Evolutionary conservation across 139 green algal genomes (phyloP), one percentile per base, ranked within the genome.

Genomic region (Protoeuglena noctilucae): DNA sequence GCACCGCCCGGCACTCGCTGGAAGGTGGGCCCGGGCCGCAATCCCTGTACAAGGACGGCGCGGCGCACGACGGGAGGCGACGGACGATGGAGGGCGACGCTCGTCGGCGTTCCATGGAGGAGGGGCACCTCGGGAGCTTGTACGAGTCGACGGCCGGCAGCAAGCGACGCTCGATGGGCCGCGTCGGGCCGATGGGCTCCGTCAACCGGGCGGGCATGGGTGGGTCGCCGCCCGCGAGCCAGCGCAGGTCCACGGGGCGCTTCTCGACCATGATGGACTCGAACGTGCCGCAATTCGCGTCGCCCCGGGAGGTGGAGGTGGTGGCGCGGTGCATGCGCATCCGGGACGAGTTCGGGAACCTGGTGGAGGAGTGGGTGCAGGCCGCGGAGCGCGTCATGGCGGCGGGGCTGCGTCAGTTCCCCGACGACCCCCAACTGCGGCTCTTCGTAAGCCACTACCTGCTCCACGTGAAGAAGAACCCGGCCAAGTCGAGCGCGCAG

Each of bases 401-500:
- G 28, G 69, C 60, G 3, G 69, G 65, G 14, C 47, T 70, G 3
- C 40, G 51, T 12, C 63, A 68, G 54, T 67, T 71, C 51, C 69
- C 69, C 14, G 53, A 58, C 28, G 65, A 47, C 7, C 47, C 61
- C 1, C 70, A 57, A 52, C 39, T 77, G 28, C 65, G 60, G 50
- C 67, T 73, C 23, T 51, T 61, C 30, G 71, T 73, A 54, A 54
- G 57, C 54, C 68, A 70, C 52, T 66, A 68, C 30, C 54, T 77
- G 3, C 68, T 71, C 29, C 57, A 74, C 12, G 56, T 41, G 21
- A 34, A 28, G 22, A 24, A 28, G 18, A 21, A 31, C 34, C 12
- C 23, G 52, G 54, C 66, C 49, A 48, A 46, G 5, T 66, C 64
- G 27, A 68, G 48, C 54, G 31, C 29, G 9, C 60, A 68, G 28